Percentiles rank a stretch among this genome's conserved stretches.
These are phyloP conservation scores for Colletotrichum endophyticum DNA, from an alignment of 2,329 filamentous ascomycete species.

Conservation along the genomic window DNA sequence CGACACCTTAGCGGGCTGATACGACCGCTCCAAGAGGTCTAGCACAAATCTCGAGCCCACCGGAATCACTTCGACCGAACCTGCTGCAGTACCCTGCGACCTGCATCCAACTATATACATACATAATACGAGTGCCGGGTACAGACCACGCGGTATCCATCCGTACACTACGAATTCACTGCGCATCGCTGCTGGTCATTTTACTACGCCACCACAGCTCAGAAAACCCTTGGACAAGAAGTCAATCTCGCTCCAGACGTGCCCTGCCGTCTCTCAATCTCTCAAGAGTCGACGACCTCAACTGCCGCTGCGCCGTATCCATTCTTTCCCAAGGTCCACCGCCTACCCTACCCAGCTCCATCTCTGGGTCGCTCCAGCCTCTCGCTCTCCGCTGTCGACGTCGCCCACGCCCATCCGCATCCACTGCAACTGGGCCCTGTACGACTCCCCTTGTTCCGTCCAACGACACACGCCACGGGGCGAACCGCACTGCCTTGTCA, in stretches of 20 bases:
- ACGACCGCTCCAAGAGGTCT: background rate
- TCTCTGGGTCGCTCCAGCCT: background rate
- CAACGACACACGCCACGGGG: slow-evolving; percentile 19
- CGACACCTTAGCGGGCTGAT: background rate
- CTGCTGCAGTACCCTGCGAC: slow-evolving; percentile 13
- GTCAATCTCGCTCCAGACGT: slow-evolving; percentile 9
- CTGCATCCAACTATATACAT: background rate
- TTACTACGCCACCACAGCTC: background rate
- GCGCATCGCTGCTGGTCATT: background rate
- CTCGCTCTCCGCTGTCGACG: background rate
- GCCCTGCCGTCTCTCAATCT: background rate
- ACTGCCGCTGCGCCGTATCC: background rate
- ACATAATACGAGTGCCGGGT: slow-evolving; percentile 1
- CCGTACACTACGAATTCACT: background rate
- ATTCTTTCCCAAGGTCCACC: background rate
- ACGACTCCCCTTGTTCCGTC: background rate
- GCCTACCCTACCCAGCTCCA: background rate
- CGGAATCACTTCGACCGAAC: slow-evolving; percentile 1
- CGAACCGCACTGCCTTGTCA: slow-evolving; percentile 19
- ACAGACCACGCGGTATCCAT: background rate
- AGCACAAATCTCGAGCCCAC: background rate
- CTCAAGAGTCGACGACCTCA: background rate
- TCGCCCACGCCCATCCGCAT: background rate
- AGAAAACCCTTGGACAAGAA: background rate
- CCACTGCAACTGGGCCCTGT: slow-evolving; percentile 1